Evolutionary conservation across 2,329 filamentous ascomycete genomes (phyloP), one percentile per base, ranked within the genome.

Genomic region (Fusarium sp.): DNA sequence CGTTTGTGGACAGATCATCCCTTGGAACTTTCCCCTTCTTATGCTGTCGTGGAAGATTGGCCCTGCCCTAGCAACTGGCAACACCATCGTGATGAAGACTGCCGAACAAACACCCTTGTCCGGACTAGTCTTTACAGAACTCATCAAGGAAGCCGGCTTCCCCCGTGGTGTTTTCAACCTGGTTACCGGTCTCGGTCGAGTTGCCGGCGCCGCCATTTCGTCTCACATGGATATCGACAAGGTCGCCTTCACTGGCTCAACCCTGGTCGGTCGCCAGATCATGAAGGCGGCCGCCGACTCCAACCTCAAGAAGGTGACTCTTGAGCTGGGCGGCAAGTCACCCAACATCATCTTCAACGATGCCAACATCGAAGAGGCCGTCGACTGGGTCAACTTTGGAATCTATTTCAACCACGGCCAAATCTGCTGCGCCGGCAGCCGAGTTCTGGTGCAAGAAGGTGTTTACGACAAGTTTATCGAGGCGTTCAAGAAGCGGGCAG

Each of bases 391-490:
- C 85, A 94, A 94, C 87, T 90, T 90, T 74, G 90, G 89, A 71
- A 90, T 91, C 80, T 91, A 90, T 86, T 91, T 82, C 85, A 91
- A 91, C 86, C 89, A 91, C 82, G 89, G 89, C 77, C 89, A 91
- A 82, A 87, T 85, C 85, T 91, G 89, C 87, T 95, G 93, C 81
- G 94, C 94, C 71, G 93, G 93, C 75, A 95, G 93, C 72, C 92
- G 94, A 80, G 89, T 97, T 83, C 95, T 95, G 84, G 94, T 97
- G 61, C 94, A 97, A 83, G 94, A 97, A 80, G 87, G 88, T 71
- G 93, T 97, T 84, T 95, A 97, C 86, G 94, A 97, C 87, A 92
- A 95, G 87, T 97, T 97, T 85, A 84, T 97, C 62, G 87, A 88
- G 79, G 88, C 90, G 59, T 97, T 97, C 90, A 95, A 93, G 90